A percentile compares a stretch with the other conserved stretches of the same genome.
Evolutionary conservation across 2,329 filamentous ascomycete genomes (phyloP).

Genomic region (Emergomyces pasteurianus): DNA sequence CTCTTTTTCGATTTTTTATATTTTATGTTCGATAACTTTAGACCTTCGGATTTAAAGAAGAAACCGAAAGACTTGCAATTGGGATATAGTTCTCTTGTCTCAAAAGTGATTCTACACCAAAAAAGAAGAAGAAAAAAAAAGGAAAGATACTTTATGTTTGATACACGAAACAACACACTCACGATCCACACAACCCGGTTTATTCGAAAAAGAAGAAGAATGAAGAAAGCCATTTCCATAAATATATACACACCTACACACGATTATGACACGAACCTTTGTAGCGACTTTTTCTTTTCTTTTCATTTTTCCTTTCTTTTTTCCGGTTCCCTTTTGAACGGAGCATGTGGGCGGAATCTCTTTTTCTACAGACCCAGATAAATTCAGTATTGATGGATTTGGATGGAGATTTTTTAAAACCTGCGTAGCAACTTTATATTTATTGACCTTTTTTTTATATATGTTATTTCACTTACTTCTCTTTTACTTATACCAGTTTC

Average conservation of each 20-base stretch:
- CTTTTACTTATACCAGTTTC: background rate
- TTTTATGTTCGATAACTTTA: background rate
- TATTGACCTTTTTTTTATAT: background rate
- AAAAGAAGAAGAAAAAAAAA: too few species aligned
- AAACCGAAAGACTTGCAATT: background rate
- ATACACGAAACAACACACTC: background rate
- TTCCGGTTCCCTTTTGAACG: background rate
- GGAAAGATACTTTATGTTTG: background rate
- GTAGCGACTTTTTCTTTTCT: background rate
- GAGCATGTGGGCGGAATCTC: background rate
- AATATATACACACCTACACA: background rate
- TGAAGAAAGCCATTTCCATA: background rate
- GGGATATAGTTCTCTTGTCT: background rate
- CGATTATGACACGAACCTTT: background rate
- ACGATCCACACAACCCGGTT: background rate
- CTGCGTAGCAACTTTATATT: slow-evolving; percentile 1
- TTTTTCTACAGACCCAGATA: background rate
- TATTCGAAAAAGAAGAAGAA: background rate
- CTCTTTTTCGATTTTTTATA: background rate
- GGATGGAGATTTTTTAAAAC: background rate
- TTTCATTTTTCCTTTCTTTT: background rate
- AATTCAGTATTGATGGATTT: background rate
- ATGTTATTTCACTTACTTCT: background rate
- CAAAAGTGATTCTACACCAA: background rate
- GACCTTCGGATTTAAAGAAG: background rate